phyloP scores from a whole-genome alignment of 2,329 filamentous ascomycete species.

The Talaromyces sp. region DNA sequence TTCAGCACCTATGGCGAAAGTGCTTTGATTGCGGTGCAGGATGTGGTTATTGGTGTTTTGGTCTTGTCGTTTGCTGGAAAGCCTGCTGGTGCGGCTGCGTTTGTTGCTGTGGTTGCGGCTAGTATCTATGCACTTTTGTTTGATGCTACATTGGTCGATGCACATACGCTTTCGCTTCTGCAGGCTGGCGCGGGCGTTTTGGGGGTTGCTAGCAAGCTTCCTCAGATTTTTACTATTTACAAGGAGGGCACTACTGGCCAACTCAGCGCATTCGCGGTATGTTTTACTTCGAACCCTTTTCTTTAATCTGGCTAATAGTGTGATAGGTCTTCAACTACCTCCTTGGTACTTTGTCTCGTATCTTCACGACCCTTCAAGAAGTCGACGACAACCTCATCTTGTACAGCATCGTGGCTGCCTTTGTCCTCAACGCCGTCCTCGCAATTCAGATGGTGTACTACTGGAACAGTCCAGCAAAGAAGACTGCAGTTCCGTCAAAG shows the following conservation, averaged over 20 bases:
- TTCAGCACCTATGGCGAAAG: conserved; percentile 98
- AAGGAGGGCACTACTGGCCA: conserved; percentile 86
- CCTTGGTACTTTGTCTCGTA: conserved; percentile 82
- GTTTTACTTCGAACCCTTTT: neutral
- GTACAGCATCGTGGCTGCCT: conserved; percentile 89
- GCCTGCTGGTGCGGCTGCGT: conserved; percentile 65
- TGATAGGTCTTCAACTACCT: conserved; percentile 95
- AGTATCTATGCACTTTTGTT: conserved; percentile 68
- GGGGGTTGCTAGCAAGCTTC: conserved; percentile 84
- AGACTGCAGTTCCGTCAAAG: conserved; percentile 31
- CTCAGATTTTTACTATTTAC: conserved; percentile 87
- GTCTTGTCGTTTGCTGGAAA: conserved; percentile 80
- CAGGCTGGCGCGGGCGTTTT: conserved; percentile 82
- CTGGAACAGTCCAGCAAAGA: conserved; percentile 65
- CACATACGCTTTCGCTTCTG: conserved; percentile 66
- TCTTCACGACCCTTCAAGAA: conserved; percentile 97
- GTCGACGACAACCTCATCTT: conserved; percentile 95
- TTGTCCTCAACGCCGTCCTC: conserved; percentile 81
- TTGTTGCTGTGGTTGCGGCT: conserved; percentile 72
- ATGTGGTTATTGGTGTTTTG: conserved; percentile 81
- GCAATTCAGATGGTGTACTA: conserved; percentile 92
- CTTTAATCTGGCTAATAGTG: conserved; percentile 11
- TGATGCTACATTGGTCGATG: conserved; percentile 59
- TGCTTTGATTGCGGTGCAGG: conserved; percentile 85
- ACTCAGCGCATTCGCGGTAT: conserved; percentile 89